Evolutionary conservation across 192 early-diverging fungal species (phyloP).

Genomic region (Haplosporangium gracile): DNA sequence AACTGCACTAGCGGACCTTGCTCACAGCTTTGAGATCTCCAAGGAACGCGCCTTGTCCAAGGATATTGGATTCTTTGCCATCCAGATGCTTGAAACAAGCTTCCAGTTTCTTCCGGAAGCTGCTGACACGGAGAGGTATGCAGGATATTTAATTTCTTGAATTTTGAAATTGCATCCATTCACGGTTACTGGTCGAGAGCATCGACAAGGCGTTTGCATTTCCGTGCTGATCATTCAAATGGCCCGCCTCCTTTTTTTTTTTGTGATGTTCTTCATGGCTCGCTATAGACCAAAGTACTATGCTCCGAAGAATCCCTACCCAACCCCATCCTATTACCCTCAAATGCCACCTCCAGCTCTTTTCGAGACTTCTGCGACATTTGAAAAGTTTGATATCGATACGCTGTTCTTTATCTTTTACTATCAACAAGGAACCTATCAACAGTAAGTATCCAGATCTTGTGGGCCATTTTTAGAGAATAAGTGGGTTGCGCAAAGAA

Average conservation of each 20-base stretch:
- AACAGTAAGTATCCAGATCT: constrained; percentile 77
- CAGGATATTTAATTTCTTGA: neutral
- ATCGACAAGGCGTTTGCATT: neutral
- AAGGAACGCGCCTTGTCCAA: constrained; percentile 60
- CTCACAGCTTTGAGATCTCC: constrained; percentile 67
- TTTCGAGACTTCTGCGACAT: constrained; percentile 87
- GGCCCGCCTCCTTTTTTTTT: constrained; percentile 12
- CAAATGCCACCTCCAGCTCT: constrained; percentile 80
- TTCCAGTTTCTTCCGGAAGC: constrained; percentile 86
- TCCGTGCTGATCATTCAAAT: neutral
- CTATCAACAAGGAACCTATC: constrained; percentile 96
- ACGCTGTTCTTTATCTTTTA: constrained; percentile 99
- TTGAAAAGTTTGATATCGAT: constrained; percentile 94
- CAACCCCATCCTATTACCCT: constrained; percentile 94
- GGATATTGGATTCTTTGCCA: constrained; percentile 62
- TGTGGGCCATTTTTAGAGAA: constrained; percentile 65
- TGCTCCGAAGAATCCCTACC: constrained; percentile 79
- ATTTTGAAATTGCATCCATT: neutral
- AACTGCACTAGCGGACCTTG: constrained; percentile 65
- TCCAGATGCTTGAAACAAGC: constrained; percentile 89
- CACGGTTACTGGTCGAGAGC: neutral
- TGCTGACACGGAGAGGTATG: constrained; percentile 85
- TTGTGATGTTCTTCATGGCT: neutral
- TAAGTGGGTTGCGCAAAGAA: constrained; percentile 57
- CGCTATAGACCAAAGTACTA: constrained; percentile 75